A percentile compares a stretch with the other conserved stretches of the same genome.
These are phyloP conservation scores for Fomitopsis schrenkii DNA, from an alignment of 1,284 basidiomycete species.

Conservation along the genomic window DNA sequence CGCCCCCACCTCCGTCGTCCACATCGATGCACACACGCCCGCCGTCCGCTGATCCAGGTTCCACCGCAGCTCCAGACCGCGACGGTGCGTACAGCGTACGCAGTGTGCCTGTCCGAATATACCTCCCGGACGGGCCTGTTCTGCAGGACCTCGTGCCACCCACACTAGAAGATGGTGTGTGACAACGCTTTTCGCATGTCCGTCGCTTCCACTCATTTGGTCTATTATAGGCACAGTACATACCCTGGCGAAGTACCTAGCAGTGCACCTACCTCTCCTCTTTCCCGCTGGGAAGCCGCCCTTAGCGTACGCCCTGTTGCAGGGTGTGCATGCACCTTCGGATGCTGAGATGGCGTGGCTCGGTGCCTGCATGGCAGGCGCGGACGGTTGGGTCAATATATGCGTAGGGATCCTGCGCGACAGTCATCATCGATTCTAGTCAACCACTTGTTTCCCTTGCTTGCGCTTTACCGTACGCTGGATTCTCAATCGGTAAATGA, in stretches of 20 bases:
- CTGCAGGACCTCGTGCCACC: slow-evolving; percentile 88
- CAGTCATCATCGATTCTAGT: slow-evolving; percentile 4
- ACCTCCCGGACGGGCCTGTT: slow-evolving; percentile 88
- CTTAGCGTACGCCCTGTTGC: slow-evolving; percentile 71
- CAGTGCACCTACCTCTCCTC: slow-evolving; percentile 59
- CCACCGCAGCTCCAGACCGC: slow-evolving; percentile 43
- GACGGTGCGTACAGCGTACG: slow-evolving; percentile 83
- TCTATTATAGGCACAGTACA: slow-evolving; percentile 46
- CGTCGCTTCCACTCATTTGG: slow-evolving; percentile 5
- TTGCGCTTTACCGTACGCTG: neutral
- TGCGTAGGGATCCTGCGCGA: slow-evolving; percentile 56
- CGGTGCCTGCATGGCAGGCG: slow-evolving; percentile 83
- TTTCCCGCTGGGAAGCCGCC: slow-evolving; percentile 43
- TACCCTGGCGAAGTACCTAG: slow-evolving; percentile 58
- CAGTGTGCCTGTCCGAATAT: slow-evolving; percentile 85
- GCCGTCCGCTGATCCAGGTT: slow-evolving; percentile 59
- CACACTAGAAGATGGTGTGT: slow-evolving; percentile 60
- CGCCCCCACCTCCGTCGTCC: slow-evolving; percentile 46
- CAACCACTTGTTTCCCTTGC: neutral
- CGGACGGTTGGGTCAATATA: slow-evolving; percentile 93
- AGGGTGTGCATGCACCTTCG: slow-evolving; percentile 83
- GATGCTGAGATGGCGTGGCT: slow-evolving; percentile 94
- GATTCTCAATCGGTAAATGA: neutral
- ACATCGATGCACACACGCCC: slow-evolving; percentile 60
- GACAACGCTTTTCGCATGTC: neutral